Evolutionary conservation across 1,284 basidiomycete genomes (phyloP), one percentile per base, ranked within the genome.

Genomic region (Trichosporon asahii): DNA sequence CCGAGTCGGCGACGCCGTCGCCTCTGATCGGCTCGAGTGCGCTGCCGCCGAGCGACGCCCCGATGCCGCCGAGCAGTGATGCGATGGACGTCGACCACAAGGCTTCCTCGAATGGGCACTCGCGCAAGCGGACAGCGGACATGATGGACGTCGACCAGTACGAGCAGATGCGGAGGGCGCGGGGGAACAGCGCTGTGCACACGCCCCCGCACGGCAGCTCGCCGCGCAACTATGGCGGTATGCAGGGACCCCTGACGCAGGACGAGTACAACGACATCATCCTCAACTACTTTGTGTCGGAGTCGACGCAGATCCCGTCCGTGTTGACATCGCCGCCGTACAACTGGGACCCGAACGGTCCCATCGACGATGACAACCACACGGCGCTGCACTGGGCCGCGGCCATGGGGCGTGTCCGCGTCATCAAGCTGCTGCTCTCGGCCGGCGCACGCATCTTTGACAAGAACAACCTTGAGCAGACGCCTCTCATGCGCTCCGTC

Each of bases 361-460:
- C 91, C 64, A 99, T 99, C 74, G 97, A 99, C 84, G 97, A 99
- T 76, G 97, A 99, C 79, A 95, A 95, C 0, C 97, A 99, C 82
- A 98, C 96, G 0, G 90, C 97, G 23, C 85, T 99, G 21, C 97
- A 99, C 80, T 99, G 97, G 97, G 97, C 96, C 2, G 97, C 94
- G 77, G 97, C 97, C 11, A 99, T 99, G 96, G 97, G 97, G 35
- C 91, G 97, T 66, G 91, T 98, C 70, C 90, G 96, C 55, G 93
- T 99, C 73, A 94, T 99, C 76, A 99, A 98, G 83, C 87, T 99
- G 4, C 87, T 99, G 5, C 87, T 99, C 33, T 92, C 93, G 0
- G 93, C 95, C 1, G 95, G 96, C 31, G 96, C 96, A 12, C 94
- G 98, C 81, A 94, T 98, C 75, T 99, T 98, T 87, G 91, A 93